Base-by-base conservation (phyloP, 129 eudicot genomes). In the Arctium minus region DNA sequence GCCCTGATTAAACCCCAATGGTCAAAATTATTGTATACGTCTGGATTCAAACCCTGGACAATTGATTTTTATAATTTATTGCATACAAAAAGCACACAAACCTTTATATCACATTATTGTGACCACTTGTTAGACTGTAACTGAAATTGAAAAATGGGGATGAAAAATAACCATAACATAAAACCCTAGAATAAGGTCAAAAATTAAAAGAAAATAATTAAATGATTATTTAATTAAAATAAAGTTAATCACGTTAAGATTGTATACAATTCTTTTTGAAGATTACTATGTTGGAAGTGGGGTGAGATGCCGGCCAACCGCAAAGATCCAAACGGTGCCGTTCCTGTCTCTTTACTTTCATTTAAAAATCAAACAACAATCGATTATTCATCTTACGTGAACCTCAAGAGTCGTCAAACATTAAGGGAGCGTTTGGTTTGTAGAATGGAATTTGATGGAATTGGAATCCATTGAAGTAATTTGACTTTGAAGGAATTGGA, bases 291-390 rank as follows among this genome's bases (percentile, higher is more conserved):
- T 36, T 83, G 6, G 53, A 74, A 67, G 74, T 35, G 69, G 12
- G 68, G 9, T 82, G 74, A 64, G 32, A 35, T 73, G 86, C 89
- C 89, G 86, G 89, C 86, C 86, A 86, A 86, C 86, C 84, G 82
- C 84, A 73, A 82, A 33, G 73, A 60, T 79, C 85, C 83, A 87
- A 72, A 85, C 76, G 38, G 50, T 87, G 82, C 77, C 83, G 86
- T 86, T 85, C 27, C 73, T 31, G 11, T 60, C 44, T 42, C 4
- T 32, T 32, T 64, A 27, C 27, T 13, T 79, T 39, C 44, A 68
- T n/a, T 79, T 69, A 4, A 42, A 27, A 80, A 22, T 8, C 31
- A 4, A 35, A n/a, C 50, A 67, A 69, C 71, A 29, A 67, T 74
- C 44, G 67, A 73, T 36, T 73, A 38, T 37, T 15, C 44, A 72